Conservation (phyloP, 2,329 filamentous ascomycete genomes). For the Phialophora tarda region DNA sequence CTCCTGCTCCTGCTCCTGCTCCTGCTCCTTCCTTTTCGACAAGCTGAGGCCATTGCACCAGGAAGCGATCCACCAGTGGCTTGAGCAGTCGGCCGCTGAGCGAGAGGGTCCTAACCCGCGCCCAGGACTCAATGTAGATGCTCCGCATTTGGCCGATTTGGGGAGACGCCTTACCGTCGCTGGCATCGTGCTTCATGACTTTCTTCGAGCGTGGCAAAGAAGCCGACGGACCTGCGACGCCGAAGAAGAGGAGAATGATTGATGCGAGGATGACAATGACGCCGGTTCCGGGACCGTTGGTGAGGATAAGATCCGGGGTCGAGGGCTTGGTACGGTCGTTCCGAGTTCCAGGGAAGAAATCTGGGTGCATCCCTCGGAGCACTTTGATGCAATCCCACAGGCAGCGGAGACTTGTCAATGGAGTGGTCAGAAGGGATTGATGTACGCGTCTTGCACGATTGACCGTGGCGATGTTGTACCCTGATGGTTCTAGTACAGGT, state of each 20-base stretch:
- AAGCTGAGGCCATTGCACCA: constrained; percentile 79
- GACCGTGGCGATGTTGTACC: constrained; percentile 70
- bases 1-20: constrained; percentile 1
- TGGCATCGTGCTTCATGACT: background rate
- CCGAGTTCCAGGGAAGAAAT: constrained; percentile 37
- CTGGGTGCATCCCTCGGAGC: constrained; percentile 52
- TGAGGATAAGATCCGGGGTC: constrained; percentile 77
- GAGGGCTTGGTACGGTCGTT: constrained; percentile 34
- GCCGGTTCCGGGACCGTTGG: constrained; percentile 87
- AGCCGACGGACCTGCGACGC: constrained; percentile 46
- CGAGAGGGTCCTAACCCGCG: constrained; percentile 80
- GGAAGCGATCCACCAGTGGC: constrained; percentile 73
- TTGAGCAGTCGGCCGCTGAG: constrained; percentile 80
- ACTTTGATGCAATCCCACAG: constrained; percentile 67
- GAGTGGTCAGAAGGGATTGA: constrained; percentile 69
- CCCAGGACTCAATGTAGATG: constrained; percentile 92
- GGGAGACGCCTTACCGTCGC: background rate
- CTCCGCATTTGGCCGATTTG: constrained; percentile 66
- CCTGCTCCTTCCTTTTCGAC: constrained; percentile 46
- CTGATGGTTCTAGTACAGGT: constrained; percentile 34
- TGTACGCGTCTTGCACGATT: constrained; percentile 81
- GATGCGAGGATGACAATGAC: constrained; percentile 72
- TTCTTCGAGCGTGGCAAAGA: constrained; percentile 31
- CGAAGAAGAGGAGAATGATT: constrained; percentile 61
- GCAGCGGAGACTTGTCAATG: constrained; percentile 64